Evolutionary conservation across 2,329 filamentous ascomycete species (phyloP).

Genomic region (Epichloe coenophiala): DNA sequence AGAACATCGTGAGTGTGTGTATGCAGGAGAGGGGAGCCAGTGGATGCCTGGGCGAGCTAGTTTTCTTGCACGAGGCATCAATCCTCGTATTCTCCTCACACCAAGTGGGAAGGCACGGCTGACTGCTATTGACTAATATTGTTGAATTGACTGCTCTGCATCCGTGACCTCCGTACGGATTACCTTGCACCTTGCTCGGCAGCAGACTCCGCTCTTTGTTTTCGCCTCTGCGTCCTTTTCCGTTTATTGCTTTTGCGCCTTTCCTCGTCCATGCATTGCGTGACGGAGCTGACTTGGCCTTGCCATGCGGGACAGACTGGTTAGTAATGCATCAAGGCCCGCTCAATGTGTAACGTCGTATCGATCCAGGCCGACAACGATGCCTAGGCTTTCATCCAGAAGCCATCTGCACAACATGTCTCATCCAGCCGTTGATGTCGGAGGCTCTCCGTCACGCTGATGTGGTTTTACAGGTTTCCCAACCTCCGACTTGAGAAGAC

Average conservation of each 20-base stretch:
- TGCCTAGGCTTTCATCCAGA: no score
- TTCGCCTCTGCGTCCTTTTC: no score
- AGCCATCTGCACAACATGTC: no score
- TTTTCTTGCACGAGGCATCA: neutral
- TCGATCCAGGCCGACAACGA: neutral
- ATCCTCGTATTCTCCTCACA: slow-evolving; percentile 3
- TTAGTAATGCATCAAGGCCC: neutral
- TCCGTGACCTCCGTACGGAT: no score
- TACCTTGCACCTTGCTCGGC: neutral
- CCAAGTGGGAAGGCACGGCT: slow-evolving; percentile 1
- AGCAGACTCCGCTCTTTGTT: no score
- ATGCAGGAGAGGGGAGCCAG: neutral
- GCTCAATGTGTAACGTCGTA: neutral
- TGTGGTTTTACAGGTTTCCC: no score
- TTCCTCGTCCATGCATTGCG: no score
- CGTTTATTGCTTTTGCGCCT: no score
- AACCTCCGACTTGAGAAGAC: no score
- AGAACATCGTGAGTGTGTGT: neutral
- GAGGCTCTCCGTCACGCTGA: no score
- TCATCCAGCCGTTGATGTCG: no score
- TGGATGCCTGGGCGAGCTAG: neutral
- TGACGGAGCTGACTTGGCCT: neutral
- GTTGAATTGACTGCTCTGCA: neutral
- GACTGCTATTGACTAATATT: neutral
- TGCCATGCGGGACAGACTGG: neutral